These are phyloP conservation scores for Aspergillus kassunensis DNA, from an alignment of 495 filamentous ascomycete genomes.

Conservation along the genomic window DNA sequence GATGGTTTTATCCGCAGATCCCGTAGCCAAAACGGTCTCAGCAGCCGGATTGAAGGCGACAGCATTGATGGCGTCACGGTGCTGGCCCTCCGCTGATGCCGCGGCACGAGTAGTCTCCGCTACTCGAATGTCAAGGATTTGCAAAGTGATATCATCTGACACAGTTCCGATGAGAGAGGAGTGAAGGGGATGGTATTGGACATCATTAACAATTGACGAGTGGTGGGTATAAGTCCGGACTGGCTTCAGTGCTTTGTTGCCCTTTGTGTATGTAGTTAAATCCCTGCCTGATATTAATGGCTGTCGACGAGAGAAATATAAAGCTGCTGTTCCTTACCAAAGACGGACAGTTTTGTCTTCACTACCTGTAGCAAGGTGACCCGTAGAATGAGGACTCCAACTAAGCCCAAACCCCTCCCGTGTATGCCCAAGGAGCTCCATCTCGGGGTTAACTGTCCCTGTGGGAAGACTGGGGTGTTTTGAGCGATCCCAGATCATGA, in stretches of 20 bases:
- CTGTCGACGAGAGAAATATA: not conserved
- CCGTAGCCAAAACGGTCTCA: conserved; percentile 84
- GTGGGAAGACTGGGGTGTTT: conserved; percentile 78
- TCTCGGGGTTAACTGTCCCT: conserved; percentile 70
- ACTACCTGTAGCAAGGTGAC: conserved; percentile 82
- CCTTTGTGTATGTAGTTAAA: conserved; percentile 63
- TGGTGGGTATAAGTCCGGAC: conserved; percentile 80
- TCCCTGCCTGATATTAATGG: conserved; percentile 54
- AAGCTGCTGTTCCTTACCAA: conserved; percentile 55
- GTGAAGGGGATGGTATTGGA: conserved; percentile 86
- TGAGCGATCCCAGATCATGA: conserved; percentile 91
- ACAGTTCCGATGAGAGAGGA: conserved; percentile 82
- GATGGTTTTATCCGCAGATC: conserved; percentile 90
- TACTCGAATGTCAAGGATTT: conserved; percentile 81
- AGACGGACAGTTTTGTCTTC: conserved; percentile 87
- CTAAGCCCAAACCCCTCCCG: conserved; percentile 90
- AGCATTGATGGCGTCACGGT: conserved; percentile 90
- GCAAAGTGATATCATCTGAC: conserved; percentile 90
- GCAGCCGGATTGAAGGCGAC: conserved; percentile 87
- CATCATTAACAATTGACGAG: conserved; percentile 88
- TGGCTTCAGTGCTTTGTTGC: conserved; percentile 66
- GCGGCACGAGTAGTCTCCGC: conserved; percentile 57
- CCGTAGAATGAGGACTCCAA: conserved; percentile 83
- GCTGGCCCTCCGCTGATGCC: conserved; percentile 62
- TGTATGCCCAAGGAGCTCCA: conserved; percentile 80